Evolutionary conservation across 805 yeast species (phyloP).

Genomic region (Torulaspora gathmanii): DNA sequence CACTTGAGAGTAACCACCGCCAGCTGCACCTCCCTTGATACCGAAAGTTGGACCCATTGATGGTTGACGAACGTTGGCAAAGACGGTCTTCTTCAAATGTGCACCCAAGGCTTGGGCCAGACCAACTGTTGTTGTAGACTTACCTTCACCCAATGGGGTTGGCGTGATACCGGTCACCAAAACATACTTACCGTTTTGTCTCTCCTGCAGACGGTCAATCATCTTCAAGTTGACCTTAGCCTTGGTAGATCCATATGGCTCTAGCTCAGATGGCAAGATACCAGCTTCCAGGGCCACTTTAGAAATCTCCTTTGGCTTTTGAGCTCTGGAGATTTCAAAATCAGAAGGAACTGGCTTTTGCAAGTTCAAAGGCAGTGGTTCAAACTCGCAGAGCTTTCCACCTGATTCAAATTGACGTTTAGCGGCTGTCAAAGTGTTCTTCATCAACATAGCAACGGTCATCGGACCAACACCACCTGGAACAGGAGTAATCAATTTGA

Average conservation of each 20-base stretch:
- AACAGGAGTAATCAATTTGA: constrained; percentile 67
- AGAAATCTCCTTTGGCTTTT: constrained; percentile 63
- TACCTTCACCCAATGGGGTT: constrained; percentile 83
- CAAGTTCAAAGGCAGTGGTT: constrained; percentile 54
- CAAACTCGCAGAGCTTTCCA: constrained; percentile 30
- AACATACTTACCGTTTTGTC: constrained; percentile 64
- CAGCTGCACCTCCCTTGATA: constrained; percentile 88
- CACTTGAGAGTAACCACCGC: constrained; percentile 84
- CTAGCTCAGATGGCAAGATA: constrained; percentile 61
- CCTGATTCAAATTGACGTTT: constrained; percentile 39
- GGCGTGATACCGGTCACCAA: constrained; percentile 83
- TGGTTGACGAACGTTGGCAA: constrained; percentile 83
- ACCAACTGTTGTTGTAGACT: constrained; percentile 80
- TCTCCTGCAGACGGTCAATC: constrained; percentile 56
- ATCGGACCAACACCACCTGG: constrained; percentile 93
- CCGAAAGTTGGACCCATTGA: constrained; percentile 89
- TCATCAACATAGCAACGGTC: constrained; percentile 80
- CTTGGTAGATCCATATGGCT: constrained; percentile 69
- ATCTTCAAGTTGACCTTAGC: constrained; percentile 68
- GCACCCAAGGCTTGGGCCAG: constrained; percentile 78
- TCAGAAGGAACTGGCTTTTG: constrained; percentile 74
- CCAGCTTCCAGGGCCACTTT: constrained; percentile 69
- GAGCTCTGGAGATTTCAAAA: constrained; percentile 71
- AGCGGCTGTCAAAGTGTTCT: constrained; percentile 68
- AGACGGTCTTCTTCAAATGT: constrained; percentile 59